Conservation (phyloP, 2,329 filamentous ascomycete genomes). For the Aspergillus sp. region DNA sequence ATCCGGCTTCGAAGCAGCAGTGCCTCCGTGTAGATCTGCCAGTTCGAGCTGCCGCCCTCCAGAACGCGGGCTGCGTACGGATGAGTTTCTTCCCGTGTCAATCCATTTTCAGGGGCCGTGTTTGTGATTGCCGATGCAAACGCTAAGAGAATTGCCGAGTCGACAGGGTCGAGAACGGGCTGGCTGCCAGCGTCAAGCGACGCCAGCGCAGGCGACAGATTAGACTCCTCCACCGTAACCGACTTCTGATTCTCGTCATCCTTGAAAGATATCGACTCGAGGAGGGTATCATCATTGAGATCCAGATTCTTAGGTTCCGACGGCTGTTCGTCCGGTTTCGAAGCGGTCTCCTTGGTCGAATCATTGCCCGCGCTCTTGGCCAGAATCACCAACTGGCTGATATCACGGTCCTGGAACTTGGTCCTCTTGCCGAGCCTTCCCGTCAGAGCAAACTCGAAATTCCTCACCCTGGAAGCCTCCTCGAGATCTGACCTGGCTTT, state of each 20-base stretch:
- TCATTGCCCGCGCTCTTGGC: slow-evolving; percentile 58
- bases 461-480: slow-evolving; percentile 55
- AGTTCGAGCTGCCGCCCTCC: slow-evolving; percentile 82
- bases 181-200: slow-evolving; percentile 68
- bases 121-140: slow-evolving; percentile 83
- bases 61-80: slow-evolving; percentile 86
- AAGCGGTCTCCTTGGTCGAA: slow-evolving; percentile 6
- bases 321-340: slow-evolving; percentile 16
- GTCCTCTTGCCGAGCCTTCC: slow-evolving; percentile 66
- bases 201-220: slow-evolving; percentile 53
- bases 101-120: slow-evolving; percentile 68
- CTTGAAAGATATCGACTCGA: slow-evolving; percentile 78
- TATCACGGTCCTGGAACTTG: slow-evolving; percentile 36
- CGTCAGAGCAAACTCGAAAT: slow-evolving; percentile 72
- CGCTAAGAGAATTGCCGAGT: slow-evolving; percentile 77
- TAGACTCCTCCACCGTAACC: slow-evolving; percentile 33
- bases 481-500: slow-evolving; percentile 64
- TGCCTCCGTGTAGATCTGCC: slow-evolving; percentile 95
- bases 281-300: slow-evolving; percentile 83
- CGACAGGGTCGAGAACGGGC: slow-evolving; percentile 69
- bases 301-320: slow-evolving; percentile 59
- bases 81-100: slow-evolving; percentile 87
- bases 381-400: slow-evolving; percentile 82
- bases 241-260: slow-evolving; percentile 34
- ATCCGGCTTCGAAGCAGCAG: slow-evolving; percentile 82